Base-by-base conservation (phyloP, 2,329 filamentous ascomycete species). In the Epichloe coenophiala region DNA sequence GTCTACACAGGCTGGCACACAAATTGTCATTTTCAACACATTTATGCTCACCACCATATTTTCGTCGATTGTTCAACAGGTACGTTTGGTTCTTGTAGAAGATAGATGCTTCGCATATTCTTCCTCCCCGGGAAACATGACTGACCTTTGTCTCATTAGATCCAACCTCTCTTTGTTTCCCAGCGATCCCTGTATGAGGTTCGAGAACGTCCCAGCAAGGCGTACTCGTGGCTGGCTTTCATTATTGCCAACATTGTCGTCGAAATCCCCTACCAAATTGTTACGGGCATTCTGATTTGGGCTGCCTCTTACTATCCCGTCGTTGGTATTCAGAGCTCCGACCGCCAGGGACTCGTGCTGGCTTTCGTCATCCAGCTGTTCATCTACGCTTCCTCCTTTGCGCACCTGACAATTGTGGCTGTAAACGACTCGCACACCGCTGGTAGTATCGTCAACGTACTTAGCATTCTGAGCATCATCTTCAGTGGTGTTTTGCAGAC, bases 1-100 rank as follows among this genome's bases (percentile, higher is more conserved):
- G 6, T 71, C 72, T 48, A 80, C 78, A 0, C 69, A 77, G 46
- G 80, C 84, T 21, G 85, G 84, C n/a, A 76, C 88, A 57, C 83
- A 88, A 59, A 85, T 84, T 61, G 78, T 86, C 48, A 73, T 89
- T 62, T 89, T 89, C 64, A 74, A 75, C 45, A 79, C 87, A 40
- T 90, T 90, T 67, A 83, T 88, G 78, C 65, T 88, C 48, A 75
- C 80, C 51, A 88, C 83, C 21, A 83, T 90, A 61, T 90, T 90
- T 62, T 78, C 80, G 15, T 78, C 80, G 11, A 67, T 87, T 13
- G 77, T 83, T 0, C 80, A 86, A 55, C 82, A 86, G 62, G 64
- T 66, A 57, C 13, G 45, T 38, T 27, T 4, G 9, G 1, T n/a
- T 5, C 27, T 31, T 11, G 27, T 31, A 31, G n/a, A n/a, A n/a